These are phyloP conservation scores for Bryoerythrophyllum caledonicum DNA, from an alignment of 225 moss, liverwort and hornwort species.

Conservation along the genomic window DNA sequence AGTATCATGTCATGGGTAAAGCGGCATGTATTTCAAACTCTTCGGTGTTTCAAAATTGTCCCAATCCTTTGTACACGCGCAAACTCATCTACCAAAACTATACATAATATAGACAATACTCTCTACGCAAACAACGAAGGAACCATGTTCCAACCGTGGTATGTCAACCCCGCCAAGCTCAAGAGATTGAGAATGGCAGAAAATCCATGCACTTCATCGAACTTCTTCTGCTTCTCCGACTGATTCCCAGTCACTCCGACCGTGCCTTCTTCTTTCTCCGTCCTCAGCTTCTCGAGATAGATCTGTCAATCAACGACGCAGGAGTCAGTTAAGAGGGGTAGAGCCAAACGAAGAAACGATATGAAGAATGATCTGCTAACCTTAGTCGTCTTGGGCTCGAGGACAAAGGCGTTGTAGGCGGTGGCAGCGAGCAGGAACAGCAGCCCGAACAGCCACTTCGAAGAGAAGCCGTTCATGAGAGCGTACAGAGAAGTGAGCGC, in stretches of 20 bases:
- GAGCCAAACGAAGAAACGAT: background rate
- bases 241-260: background rate
- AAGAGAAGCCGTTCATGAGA: conserved; percentile 1
- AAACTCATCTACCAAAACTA: background rate
- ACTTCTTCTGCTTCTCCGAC: conserved; percentile 30
- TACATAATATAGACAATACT: background rate
- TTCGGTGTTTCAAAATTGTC: background rate
- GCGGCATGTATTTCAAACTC: background rate
- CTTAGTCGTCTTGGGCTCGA: conserved; percentile 81
- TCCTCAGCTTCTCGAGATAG: conserved; percentile 34
- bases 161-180: conserved; percentile 38
- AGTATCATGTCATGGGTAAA: background rate
- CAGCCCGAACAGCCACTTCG: conserved; percentile 43
- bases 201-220: conserved; percentile 41
- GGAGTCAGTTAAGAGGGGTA: too few relatives aligned
- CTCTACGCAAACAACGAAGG: conserved; percentile 8
- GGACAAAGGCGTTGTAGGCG: conserved; percentile 58
- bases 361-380: conserved; percentile 12
- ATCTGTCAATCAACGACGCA: conserved; percentile 20
- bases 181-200: conserved; percentile 40
- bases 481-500: conserved; percentile 32
- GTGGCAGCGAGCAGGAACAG: conserved; percentile 42
- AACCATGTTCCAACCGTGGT: conserved; percentile 34
- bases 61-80: background rate
- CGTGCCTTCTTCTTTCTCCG: conserved; percentile 55